These are phyloP conservation scores for Tylopilus orsonianus DNA, from an alignment of 1,284 basidiomycete species.

Conservation along the genomic window DNA sequence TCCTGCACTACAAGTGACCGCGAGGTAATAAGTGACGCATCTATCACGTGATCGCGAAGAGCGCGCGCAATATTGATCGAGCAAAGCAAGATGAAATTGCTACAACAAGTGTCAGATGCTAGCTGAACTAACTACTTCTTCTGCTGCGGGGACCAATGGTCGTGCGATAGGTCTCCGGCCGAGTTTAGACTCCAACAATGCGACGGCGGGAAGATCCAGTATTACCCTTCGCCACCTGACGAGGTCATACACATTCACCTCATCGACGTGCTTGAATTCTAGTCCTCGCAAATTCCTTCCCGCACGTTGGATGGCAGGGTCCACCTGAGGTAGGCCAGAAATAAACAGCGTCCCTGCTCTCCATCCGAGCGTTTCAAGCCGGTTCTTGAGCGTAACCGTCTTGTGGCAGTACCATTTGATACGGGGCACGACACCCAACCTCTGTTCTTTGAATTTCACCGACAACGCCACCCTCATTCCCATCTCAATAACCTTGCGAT, in stretches of 20 bases:
- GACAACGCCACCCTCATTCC: slow-evolving; percentile 91
- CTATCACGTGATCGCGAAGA: slow-evolving; percentile 33
- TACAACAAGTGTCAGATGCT: slow-evolving; percentile 2
- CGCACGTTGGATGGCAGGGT: slow-evolving; percentile 54
- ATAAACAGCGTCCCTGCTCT: slow-evolving; percentile 67
- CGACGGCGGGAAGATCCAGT: slow-evolving; percentile 69
- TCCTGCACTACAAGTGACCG: no score
- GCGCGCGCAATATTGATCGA: slow-evolving; percentile 13
- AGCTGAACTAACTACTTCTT: slow-evolving; percentile 4
- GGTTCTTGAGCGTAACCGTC: slow-evolving; percentile 59
- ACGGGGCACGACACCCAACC: slow-evolving; percentile 73
- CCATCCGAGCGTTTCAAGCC: slow-evolving; percentile 62
- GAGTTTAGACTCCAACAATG: slow-evolving; percentile 64
- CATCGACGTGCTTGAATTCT: slow-evolving; percentile 58
- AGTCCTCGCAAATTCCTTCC: slow-evolving; percentile 66
- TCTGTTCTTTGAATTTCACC: slow-evolving; percentile 72
- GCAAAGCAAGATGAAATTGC: neutral
- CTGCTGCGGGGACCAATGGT: slow-evolving; percentile 1
- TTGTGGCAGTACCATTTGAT: slow-evolving; percentile 72
- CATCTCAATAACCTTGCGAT: slow-evolving; percentile 88
- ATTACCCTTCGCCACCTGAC: slow-evolving; percentile 75
- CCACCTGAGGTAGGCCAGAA: slow-evolving; percentile 59
- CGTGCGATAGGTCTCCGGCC: slow-evolving; percentile 20
- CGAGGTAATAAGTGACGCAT: slow-evolving; percentile 25
- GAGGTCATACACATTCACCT: slow-evolving; percentile 76